Evolutionary conservation across 208 protist genomes (phyloP).

Genomic region (Crithidia bombi): DNA sequence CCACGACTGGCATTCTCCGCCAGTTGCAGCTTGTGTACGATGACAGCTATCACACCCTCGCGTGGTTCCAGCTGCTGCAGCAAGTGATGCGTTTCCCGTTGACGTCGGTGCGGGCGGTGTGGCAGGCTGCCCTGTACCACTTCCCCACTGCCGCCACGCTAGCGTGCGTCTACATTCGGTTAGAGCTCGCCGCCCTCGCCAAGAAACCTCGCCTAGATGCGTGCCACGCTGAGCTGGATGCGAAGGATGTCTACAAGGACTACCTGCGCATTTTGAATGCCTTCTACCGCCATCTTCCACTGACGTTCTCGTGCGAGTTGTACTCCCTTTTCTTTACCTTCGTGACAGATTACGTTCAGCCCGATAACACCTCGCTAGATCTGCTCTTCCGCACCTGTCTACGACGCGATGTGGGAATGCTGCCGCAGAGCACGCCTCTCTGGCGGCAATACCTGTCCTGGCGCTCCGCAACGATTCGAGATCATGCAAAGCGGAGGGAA

Average conservation of each 20-base stretch:
- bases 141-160: slow-evolving; percentile 75
- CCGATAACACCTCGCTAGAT: slow-evolving; percentile 61
- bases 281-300: slow-evolving; percentile 83
- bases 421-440: slow-evolving; percentile 68
- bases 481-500: slow-evolving; percentile 47
- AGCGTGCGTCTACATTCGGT: slow-evolving; percentile 53
- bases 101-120: slow-evolving; percentile 63
- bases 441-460: slow-evolving; percentile 77
- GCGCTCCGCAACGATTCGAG: slow-evolving; percentile 50
- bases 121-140: slow-evolving; percentile 68
- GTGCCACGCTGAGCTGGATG: slow-evolving; percentile 65
- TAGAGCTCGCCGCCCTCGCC: slow-evolving; percentile 63
- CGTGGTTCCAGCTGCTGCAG: slow-evolving; percentile 73
- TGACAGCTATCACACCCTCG: slow-evolving; percentile 61
- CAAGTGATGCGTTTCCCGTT: slow-evolving; percentile 71
- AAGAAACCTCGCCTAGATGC: slow-evolving; percentile 46
- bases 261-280: slow-evolving; percentile 74
- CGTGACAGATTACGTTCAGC: slow-evolving; percentile 58
- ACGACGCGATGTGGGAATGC: slow-evolving; percentile 71
- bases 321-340: slow-evolving; percentile 83
- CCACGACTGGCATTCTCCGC: slow-evolving; percentile 52
- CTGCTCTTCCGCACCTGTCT: slow-evolving; percentile 65
- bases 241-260: slow-evolving; percentile 57
- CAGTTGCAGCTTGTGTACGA: slow-evolving; percentile 54
- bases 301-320: slow-evolving; percentile 69